phyloP scores from a whole-genome alignment of 805 yeast genomes.

The Candida chauliodis region DNA sequence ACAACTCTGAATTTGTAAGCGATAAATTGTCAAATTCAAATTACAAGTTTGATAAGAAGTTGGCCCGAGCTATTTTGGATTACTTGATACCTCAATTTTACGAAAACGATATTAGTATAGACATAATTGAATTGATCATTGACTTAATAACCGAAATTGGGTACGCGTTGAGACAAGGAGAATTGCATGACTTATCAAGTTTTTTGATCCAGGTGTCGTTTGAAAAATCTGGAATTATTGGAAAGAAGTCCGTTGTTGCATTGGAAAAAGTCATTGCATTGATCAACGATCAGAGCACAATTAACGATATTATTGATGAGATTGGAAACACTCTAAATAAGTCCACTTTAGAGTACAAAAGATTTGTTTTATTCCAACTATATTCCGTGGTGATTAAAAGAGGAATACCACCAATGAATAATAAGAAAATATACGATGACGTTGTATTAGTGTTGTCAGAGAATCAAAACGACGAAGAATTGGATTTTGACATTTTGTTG shows the following conservation, averaged over 20 bases:
- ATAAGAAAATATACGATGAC: conserved; percentile 15
- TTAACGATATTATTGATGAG: conserved; percentile 3
- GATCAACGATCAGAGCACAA: conserved; percentile 10
- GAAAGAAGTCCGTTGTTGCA: conserved; percentile 49
- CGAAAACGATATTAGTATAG: conserved; percentile 40
- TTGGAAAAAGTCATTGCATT: conserved; percentile 40
- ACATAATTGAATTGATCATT: conserved; percentile 56
- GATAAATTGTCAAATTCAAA: conserved; percentile 11
- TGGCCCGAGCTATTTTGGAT: conserved; percentile 31
- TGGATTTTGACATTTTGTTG: conserved; percentile 43
- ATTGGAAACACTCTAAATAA: neutral
- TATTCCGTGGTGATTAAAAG: conserved; percentile 15
- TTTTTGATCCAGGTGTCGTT: conserved; percentile 36
- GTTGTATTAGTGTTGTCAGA: conserved; percentile 20
- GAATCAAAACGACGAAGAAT: conserved; percentile 20
- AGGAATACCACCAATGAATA: conserved; percentile 4
- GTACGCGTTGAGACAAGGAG: conserved; percentile 31
- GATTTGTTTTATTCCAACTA: conserved; percentile 12
- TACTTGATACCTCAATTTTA: conserved; percentile 37
- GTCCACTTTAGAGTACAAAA: conserved; percentile 4
- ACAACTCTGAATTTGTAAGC: conserved; percentile 20
- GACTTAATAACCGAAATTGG: conserved; percentile 55
- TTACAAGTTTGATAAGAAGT: conserved; percentile 9
- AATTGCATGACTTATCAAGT: conserved; percentile 24
- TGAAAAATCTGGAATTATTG: conserved; percentile 40